phyloP scores from a whole-genome alignment of 352 stramenopile genomes.

The Pythium graminicola region DNA sequence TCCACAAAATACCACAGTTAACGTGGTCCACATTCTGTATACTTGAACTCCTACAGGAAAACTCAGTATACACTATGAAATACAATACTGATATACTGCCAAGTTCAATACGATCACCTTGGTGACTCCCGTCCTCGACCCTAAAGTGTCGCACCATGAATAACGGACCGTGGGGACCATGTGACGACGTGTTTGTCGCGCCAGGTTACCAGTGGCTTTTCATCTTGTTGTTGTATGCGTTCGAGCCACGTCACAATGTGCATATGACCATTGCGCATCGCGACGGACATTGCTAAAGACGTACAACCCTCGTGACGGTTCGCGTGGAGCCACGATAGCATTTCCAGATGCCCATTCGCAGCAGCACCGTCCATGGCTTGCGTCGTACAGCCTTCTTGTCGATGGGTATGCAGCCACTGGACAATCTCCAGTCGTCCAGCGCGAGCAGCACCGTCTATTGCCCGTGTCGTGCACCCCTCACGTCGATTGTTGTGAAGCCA shows the following conservation, averaged over 20 bases:
- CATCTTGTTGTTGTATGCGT: not conserved
- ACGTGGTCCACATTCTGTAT: not conserved
- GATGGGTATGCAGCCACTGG: conserved; percentile 14
- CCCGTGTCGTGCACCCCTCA: conserved; percentile 16
- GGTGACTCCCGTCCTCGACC: too few species aligned
- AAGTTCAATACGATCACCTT: not conserved
- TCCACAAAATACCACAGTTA: not conserved
- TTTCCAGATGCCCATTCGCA: conserved; percentile 10
- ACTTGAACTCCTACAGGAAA: not conserved
- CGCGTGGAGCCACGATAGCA: conserved; percentile 14
- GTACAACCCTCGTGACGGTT: conserved; percentile 17
- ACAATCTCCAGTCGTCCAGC: conserved; percentile 13
- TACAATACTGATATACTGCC: not conserved
- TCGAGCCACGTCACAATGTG: conserved; percentile 11
- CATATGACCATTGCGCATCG: conserved; percentile 3
- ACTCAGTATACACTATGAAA: not conserved
- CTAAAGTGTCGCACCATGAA: too few species aligned
- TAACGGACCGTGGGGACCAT: not conserved
- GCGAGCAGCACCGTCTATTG: conserved; percentile 15
- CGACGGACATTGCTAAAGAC: conserved; percentile 1
- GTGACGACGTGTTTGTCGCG: conserved; percentile 3
- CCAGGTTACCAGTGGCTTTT: conserved; percentile 13
- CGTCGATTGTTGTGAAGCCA: conserved; percentile 15
- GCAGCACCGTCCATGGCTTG: conserved; percentile 18
- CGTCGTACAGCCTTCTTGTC: conserved; percentile 19